phyloP scores from a whole-genome alignment of 306 rosid genomes.

The Quercus engelmannii region DNA sequence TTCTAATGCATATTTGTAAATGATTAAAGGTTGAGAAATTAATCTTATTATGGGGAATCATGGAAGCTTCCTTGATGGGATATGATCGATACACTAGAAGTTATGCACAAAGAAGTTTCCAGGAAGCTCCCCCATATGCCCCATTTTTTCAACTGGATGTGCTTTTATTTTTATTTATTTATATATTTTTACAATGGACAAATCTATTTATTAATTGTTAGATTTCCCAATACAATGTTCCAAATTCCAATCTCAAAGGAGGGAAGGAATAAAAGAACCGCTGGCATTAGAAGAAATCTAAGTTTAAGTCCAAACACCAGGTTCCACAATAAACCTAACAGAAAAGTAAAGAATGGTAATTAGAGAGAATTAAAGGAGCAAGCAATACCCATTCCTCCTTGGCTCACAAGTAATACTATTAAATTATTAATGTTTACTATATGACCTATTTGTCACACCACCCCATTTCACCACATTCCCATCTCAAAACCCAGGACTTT shows the following conservation, averaged over 20 bases:
- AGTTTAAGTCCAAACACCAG: slow-evolving; percentile 8
- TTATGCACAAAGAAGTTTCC: background rate
- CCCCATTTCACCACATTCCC: no score
- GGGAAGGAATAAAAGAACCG: slow-evolving; percentile 32
- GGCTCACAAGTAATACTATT: background rate
- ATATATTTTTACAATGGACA: no score
- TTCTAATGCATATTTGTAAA: no score
- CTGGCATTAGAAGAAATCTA: slow-evolving; percentile 26
- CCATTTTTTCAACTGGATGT: background rate
- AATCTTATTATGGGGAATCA: no score
- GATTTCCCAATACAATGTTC: background rate
- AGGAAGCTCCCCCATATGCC: background rate
- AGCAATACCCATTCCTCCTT: slow-evolving; percentile 49
- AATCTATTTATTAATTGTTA: no score
- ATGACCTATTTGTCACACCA: background rate
- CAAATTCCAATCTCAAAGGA: background rate
- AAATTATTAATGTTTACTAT: background rate
- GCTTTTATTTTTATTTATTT: background rate
- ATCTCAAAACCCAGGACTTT: background rate
- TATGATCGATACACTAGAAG: no score
- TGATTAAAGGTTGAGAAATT: no score
- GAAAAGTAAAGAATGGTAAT: slow-evolving; percentile 23
- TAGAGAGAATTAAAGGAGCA: slow-evolving; percentile 19
- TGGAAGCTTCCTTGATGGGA: no score
- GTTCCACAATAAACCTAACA: slow-evolving; percentile 25